Evolutionary conservation across 306 rosid genomes (phyloP).

Genomic region (Mucuna pruriens): DNA sequence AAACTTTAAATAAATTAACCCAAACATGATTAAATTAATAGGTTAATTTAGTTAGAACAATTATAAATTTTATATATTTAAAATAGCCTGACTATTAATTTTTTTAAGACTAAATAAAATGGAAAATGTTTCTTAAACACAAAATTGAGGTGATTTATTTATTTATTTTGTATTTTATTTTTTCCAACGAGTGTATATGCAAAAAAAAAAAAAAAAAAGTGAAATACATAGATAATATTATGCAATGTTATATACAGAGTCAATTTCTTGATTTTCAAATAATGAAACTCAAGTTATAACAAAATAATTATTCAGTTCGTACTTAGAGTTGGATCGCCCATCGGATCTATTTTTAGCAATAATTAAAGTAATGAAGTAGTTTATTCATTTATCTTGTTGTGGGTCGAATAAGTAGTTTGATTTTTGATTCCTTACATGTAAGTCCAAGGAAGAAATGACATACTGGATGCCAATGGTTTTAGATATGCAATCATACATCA

Average conservation of each 20-base stretch:
- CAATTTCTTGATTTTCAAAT: too few relatives aligned
- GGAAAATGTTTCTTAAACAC: not conserved
- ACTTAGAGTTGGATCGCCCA: not conserved
- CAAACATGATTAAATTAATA: not conserved
- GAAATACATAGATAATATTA: not conserved
- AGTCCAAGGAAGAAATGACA: conserved; percentile 34
- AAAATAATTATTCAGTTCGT: too few relatives aligned
- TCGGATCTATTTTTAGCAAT: not conserved
- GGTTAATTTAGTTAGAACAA: not conserved
- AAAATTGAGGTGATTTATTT: not conserved
- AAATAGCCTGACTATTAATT: not conserved
- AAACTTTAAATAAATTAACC: not conserved
- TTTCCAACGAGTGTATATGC: not conserved
- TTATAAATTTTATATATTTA: not conserved
- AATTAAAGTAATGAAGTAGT: not conserved
- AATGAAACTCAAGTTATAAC: not conserved
- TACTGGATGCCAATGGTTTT: not conserved
- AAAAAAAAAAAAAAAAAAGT: not conserved
- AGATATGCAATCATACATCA: not conserved
- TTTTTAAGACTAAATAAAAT: not conserved
- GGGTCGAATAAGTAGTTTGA: not conserved
- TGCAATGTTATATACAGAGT: not conserved
- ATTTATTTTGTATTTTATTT: not conserved
- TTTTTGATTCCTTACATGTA: not conserved
- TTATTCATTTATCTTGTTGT: not conserved